Percentiles rank a stretch among this genome's conserved stretches.
Conservation (phyloP, 2,329 filamentous ascomycete species). For the Sordariomycetes sp. region DNA sequence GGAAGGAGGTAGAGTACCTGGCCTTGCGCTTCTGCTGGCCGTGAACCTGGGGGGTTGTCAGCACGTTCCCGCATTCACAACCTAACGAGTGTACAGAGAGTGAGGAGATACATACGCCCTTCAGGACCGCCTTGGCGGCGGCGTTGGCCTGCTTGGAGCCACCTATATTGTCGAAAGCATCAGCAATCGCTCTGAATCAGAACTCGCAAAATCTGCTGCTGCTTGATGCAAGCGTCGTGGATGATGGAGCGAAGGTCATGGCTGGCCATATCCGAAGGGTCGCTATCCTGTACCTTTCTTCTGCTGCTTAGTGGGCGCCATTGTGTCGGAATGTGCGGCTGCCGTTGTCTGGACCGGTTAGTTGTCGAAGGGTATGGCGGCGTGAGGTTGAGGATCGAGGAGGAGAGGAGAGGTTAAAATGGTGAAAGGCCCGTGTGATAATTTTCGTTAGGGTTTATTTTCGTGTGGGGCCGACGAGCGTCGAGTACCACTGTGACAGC, state of each 20-base stretch:
- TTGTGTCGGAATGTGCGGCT: slow-evolving; percentile 15
- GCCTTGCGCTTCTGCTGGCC: slow-evolving; percentile 84
- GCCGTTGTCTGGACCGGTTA: background rate
- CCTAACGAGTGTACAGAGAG: background rate
- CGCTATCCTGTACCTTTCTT: slow-evolving; percentile 34
- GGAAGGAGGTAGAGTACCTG: slow-evolving; percentile 87
- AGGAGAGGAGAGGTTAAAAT: slow-evolving; percentile 2
- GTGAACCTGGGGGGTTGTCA: slow-evolving; percentile 24
- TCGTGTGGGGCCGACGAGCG: background rate
- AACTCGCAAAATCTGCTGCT: slow-evolving; percentile 69
- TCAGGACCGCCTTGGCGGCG: slow-evolving; percentile 91
- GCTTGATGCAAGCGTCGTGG: slow-evolving; percentile 36
- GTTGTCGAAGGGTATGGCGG: slow-evolving; percentile 6
- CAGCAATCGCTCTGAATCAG: slow-evolving; percentile 59
- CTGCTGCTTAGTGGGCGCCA: slow-evolving; percentile 22
- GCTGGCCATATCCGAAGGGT: background rate
- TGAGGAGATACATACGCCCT: slow-evolving; percentile 59
- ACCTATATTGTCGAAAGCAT: slow-evolving; percentile 44
- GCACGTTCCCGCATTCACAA: background rate
- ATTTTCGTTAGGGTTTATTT: slow-evolving; percentile 1
- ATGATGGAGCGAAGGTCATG: background rate
- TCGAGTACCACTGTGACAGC: background rate
- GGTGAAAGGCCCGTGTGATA: background rate
- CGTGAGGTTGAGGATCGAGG: slow-evolving; percentile 6
- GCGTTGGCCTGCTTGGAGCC: slow-evolving; percentile 76